Conservation (phyloP, 2,329 filamentous ascomycete genomes). For the Sclerotinia minor region DNA sequence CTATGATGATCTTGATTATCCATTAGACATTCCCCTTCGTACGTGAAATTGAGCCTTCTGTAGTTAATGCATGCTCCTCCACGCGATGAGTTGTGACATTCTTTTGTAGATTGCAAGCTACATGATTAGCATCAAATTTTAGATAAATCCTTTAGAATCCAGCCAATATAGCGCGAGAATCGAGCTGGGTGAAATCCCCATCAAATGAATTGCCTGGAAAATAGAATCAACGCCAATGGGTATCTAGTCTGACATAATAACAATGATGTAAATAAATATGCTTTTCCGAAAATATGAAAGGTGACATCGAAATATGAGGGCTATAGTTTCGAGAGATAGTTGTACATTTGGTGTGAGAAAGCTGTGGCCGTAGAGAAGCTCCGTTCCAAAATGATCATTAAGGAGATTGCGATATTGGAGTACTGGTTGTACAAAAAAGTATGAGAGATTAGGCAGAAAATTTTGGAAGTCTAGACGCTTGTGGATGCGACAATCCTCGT, state of each 20-base stretch:
- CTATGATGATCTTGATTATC: not conserved
- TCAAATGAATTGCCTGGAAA: not conserved
- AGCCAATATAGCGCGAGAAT: not conserved
- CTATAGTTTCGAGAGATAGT: not conserved
- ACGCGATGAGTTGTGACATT: not conserved
- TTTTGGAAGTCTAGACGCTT: not conserved
- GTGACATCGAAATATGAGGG: not conserved
- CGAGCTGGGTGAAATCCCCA: not conserved
- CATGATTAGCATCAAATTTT: constrained; percentile 32
- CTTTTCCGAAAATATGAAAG: not conserved
- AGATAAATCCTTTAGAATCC: not conserved
- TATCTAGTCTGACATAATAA: constrained; percentile 5
- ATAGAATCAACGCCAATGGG: not conserved
- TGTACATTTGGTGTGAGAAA: not conserved
- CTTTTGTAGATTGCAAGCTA: constrained; percentile 23
- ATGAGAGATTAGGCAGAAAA: no score
- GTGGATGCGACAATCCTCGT: not conserved
- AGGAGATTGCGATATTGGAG: not conserved
- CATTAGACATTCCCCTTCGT: no score
- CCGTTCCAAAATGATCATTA: no score
- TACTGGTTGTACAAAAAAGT: not conserved
- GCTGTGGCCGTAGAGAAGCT: no score
- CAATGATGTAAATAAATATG: not conserved
- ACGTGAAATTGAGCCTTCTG: not conserved
- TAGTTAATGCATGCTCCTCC: not conserved